These are phyloP conservation scores for Cordia subcordata DNA, from an alignment of 257 asterid genomes.

Conservation along the genomic window DNA sequence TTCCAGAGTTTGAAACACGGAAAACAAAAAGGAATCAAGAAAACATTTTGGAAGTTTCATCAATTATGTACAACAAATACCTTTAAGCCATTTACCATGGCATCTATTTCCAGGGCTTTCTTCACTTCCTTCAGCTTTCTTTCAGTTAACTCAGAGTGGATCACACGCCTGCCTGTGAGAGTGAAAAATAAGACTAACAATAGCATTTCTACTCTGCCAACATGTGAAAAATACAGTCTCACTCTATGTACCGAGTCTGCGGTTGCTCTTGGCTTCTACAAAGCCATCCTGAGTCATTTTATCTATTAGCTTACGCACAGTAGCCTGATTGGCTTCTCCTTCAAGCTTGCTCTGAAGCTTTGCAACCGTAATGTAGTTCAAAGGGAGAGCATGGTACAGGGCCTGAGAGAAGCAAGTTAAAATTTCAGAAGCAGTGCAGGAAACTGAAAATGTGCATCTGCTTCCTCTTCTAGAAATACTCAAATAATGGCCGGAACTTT, in stretches of 20 bases:
- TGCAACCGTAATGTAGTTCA: conserved; percentile 57
- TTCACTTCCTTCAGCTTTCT: conserved; percentile 64
- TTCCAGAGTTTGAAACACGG: conserved; percentile 5
- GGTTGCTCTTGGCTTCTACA: conserved; percentile 63
- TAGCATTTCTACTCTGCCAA: conserved; percentile 1
- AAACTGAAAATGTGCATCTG: no score
- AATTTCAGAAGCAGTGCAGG: no score
- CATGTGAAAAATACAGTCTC: not conserved
- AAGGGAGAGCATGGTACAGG: conserved; percentile 80
- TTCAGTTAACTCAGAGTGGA: conserved; percentile 75
- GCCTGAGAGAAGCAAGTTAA: conserved; percentile 47
- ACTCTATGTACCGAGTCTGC: conserved; percentile 59
- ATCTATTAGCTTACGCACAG: conserved; percentile 73
- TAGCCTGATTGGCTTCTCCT: conserved; percentile 59
- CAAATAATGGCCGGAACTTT: no score
- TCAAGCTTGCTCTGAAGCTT: conserved; percentile 78
- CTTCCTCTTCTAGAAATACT: no score
- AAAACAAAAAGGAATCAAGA: conserved; percentile 11
- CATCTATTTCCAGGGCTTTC: conserved; percentile 49
- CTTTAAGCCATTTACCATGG: conserved; percentile 37
- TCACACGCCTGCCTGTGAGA: conserved; percentile 80
- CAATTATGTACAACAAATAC: conserved; percentile 2
- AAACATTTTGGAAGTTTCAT: conserved; percentile 6
- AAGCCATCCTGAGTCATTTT: conserved; percentile 84
- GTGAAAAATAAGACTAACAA: conserved; percentile 10